These are phyloP conservation scores for Fusarium xylarioides DNA, from an alignment of 2,329 filamentous ascomycete genomes.

Conservation along the genomic window DNA sequence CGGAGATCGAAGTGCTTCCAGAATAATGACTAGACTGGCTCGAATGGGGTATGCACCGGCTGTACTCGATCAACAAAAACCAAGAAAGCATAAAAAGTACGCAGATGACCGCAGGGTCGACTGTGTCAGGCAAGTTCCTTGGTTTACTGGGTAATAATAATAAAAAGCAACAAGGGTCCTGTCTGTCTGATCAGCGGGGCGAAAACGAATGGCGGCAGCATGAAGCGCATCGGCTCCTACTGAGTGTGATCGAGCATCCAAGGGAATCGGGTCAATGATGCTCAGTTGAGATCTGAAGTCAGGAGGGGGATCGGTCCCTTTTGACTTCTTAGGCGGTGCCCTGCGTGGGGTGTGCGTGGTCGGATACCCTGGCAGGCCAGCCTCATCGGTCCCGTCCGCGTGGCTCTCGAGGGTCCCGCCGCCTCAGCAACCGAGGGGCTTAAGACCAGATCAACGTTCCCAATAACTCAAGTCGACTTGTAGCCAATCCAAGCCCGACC, in stretches of 20 bases:
- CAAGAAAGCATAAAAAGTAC: not conserved
- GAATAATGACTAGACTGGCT: not conserved
- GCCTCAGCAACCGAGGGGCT: constrained; percentile 15
- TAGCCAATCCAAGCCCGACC: too few relatives aligned
- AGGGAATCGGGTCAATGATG: constrained; percentile 35
- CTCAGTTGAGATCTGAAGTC: constrained; percentile 38
- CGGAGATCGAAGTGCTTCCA: constrained; percentile 15
- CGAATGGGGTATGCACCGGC: not conserved
- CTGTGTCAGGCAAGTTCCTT: constrained; percentile 33
- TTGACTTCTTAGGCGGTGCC: constrained; percentile 15
- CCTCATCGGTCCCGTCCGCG: constrained; percentile 39
- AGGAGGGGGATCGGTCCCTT: constrained; percentile 38
- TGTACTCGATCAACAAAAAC: not conserved
- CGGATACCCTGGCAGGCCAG: constrained; percentile 30
- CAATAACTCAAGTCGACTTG: too few relatives aligned
- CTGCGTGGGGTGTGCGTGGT: constrained; percentile 16
- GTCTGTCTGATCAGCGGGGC: constrained; percentile 25
- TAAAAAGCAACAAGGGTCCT: constrained; percentile 19
- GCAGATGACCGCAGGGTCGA: constrained; percentile 20
- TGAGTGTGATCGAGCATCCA: constrained; percentile 28
- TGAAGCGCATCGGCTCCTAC: constrained; percentile 21
- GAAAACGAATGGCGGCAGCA: constrained; percentile 3
- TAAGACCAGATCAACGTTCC: too few relatives aligned
- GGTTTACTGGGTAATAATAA: not conserved
- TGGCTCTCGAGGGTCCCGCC: constrained; percentile 32